A percentile compares a stretch with the other conserved stretches of the same genome.
Conservation (phyloP, 345 rosid species). For the Euphorbia lathyris region DNA sequence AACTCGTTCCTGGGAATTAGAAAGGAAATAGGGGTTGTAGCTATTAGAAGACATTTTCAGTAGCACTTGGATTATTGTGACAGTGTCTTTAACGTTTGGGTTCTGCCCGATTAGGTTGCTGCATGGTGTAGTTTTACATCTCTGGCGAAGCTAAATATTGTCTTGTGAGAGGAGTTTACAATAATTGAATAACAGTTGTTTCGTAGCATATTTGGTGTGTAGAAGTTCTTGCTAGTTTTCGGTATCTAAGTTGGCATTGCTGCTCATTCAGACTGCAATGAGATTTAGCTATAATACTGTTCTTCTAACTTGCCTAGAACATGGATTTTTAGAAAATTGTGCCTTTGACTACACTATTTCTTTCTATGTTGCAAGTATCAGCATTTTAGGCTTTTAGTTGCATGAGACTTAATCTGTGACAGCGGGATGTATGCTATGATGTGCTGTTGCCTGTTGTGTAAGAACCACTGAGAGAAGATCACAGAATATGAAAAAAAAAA, state of each 20-base stretch:
- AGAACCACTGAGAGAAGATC: neutral
- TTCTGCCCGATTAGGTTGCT: neutral
- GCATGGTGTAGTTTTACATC: neutral
- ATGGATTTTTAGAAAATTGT: neutral
- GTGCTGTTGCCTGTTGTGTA: neutral
- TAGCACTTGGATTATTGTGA: neutral
- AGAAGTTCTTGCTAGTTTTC: conserved; percentile 1
- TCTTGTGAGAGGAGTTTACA: neutral
- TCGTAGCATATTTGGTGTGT: neutral
- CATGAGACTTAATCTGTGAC: neutral
- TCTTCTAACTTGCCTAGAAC: neutral
- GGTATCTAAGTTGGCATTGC: neutral
- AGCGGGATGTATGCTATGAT: neutral
- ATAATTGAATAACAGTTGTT: neutral
- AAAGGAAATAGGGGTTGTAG: neutral
- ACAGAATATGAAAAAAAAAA: neutral
- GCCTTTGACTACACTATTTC: neutral
- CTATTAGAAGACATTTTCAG: neutral
- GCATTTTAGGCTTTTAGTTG: neutral
- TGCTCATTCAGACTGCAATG: neutral
- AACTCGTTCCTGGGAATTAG: neutral
- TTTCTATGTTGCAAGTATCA: neutral
- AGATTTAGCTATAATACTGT: neutral
- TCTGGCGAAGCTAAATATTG: conserved; percentile 4
- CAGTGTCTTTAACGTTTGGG: neutral